Evolutionary conservation across 768 basidiomycete species (phyloP).

Genomic region (Lepiota brunneoincarnata): DNA sequence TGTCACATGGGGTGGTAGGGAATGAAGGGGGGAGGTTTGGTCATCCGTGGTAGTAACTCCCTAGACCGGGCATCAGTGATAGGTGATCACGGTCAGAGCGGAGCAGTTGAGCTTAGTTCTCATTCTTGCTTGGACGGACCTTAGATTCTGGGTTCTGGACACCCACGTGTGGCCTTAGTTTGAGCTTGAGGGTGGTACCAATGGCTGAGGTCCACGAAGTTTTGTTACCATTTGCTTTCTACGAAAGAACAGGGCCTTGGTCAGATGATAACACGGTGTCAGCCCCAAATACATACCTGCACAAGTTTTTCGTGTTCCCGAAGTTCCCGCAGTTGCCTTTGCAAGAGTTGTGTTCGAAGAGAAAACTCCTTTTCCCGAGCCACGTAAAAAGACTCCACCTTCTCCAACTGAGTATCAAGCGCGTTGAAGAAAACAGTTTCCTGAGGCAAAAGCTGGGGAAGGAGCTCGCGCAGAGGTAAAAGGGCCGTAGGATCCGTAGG

Average conservation of each 20-base stretch:
- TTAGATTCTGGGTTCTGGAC: neutral
- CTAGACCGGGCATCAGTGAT: neutral
- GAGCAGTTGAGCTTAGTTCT: neutral
- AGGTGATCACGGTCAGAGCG: no score
- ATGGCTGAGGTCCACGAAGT: conserved; percentile 17
- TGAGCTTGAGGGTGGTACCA: conserved; percentile 15
- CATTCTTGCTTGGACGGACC: neutral
- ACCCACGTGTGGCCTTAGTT: neutral
- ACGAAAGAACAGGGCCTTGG: neutral
- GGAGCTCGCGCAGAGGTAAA: conserved; percentile 43
- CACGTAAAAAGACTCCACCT: conserved; percentile 82
- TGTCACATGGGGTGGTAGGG: neutral
- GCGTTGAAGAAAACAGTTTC: conserved; percentile 75
- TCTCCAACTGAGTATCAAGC: conserved; percentile 77
- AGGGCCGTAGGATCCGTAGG: conserved; percentile 21
- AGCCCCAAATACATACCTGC: conserved; percentile 38
- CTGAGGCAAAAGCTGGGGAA: conserved; percentile 53
- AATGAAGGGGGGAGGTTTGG: neutral
- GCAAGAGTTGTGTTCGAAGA: conserved; percentile 43
- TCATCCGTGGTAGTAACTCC: neutral
- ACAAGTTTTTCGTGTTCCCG: conserved; percentile 61
- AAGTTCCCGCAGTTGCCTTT: conserved; percentile 73
- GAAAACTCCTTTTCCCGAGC: conserved; percentile 66
- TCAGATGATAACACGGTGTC: neutral
- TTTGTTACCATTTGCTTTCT: conserved; percentile 18